Base-by-base conservation (phyloP, 164 flowering plant species). In the Magnolia kwangsiensis region DNA sequence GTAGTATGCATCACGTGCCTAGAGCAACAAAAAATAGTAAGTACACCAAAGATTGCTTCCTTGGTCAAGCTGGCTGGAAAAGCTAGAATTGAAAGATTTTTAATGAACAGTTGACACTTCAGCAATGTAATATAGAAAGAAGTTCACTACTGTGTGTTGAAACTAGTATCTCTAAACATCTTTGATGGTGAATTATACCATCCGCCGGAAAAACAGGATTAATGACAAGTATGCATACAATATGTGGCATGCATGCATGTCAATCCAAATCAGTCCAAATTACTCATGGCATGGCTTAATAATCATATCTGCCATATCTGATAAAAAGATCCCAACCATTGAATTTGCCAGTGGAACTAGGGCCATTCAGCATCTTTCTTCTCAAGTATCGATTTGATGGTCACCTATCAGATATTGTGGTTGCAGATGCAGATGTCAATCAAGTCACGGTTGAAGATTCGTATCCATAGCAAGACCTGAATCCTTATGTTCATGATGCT, bases 1-100 rank as follows among this genome's bases (percentile, higher is more conserved):
- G 76, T 96, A 96, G 82, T 92, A 94, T 3, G 99, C 88, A 85
- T 92, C 93, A 73, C 95, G 85, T 3, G 98, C 99, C 99, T 95
- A 68, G 7, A 78, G 58, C 20, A 77, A 21, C 3, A 76, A 50
- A 9, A 61, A 18, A 51, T 51, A 70, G 18, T 11, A 55, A 55
- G 18, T 16, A 11, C 13, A 55, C 61, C 18, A 0, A 2, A 11
- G 61, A 55, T 55, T 8, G 3, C 16, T 55, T 55, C 61, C 61
- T 55, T 55, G 61, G 16, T 16, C 61, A 55, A 55, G 18, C 2
- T 55, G 18, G 13, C 18, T 55, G 45, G 61, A 55, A 55, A 11
- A 55, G 61, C 61, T 16, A 55, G 61, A 55, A 55, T 16, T 16
- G 18, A 55, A 55, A 11, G 13, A 55, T 55, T 55, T 55, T 55